These are phyloP conservation scores for Leishmania braziliensis DNA, from an alignment of 208 protist genomes.

Conservation along the genomic window DNA sequence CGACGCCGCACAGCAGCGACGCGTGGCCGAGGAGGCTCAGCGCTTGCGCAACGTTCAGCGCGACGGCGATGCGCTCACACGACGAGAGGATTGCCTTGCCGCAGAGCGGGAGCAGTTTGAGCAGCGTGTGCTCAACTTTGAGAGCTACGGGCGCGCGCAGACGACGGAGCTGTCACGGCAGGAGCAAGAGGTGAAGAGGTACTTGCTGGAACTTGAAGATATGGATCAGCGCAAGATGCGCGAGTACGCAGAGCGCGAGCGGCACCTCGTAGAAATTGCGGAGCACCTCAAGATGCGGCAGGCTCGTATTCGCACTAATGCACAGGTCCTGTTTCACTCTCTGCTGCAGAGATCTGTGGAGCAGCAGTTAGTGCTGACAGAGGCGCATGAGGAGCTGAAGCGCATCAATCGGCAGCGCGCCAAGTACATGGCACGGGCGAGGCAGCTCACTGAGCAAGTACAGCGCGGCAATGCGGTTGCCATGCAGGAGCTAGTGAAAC, in stretches of 20 bases:
- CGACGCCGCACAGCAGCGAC: slow-evolving; percentile 11
- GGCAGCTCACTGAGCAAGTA: slow-evolving; percentile 10
- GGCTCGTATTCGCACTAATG: slow-evolving; percentile 15
- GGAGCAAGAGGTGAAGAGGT: slow-evolving; percentile 49
- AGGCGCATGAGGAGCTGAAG: slow-evolving; percentile 39
- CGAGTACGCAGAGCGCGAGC: slow-evolving; percentile 41
- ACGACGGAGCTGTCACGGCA: slow-evolving; percentile 35
- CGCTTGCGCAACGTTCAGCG: slow-evolving; percentile 26
- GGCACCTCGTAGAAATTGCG: slow-evolving; percentile 40
- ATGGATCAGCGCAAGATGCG: slow-evolving; percentile 50
- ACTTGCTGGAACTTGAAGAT: slow-evolving; percentile 58
- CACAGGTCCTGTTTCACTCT: slow-evolving; percentile 31
- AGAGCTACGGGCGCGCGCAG: slow-evolving; percentile 32
- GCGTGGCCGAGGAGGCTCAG: slow-evolving; percentile 28
- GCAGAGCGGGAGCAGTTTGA: slow-evolving; percentile 42
- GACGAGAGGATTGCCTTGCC: slow-evolving; percentile 36
- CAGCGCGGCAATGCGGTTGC: slow-evolving; percentile 17
- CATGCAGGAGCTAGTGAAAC: slow-evolving; percentile 22
- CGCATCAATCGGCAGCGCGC: slow-evolving; percentile 33
- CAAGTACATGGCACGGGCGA: slow-evolving; percentile 31
- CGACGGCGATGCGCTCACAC: slow-evolving; percentile 27
- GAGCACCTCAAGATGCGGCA: slow-evolving; percentile 33
- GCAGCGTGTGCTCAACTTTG: slow-evolving; percentile 43
- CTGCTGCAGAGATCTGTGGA: slow-evolving; percentile 40
- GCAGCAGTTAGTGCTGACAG: slow-evolving; percentile 38